Conservation (phyloP, 805 yeast species). For the Scheffersomyces amazonensis region DNA sequence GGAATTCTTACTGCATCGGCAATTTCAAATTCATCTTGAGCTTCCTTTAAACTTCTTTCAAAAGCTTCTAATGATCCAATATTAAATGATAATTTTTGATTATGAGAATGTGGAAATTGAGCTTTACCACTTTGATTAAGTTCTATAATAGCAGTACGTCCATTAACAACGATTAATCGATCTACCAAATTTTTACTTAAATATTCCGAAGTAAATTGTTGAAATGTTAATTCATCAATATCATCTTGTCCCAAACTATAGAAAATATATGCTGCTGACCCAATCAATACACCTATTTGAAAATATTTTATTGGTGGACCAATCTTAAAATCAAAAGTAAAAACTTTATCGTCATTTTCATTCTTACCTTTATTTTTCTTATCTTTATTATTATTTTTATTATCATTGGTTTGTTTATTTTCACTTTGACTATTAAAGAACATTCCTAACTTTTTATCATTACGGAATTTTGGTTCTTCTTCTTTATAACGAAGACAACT, state of each 20-base stretch:
- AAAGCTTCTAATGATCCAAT: conserved; percentile 89
- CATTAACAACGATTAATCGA: conserved; percentile 72
- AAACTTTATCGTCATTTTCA: conserved; percentile 9
- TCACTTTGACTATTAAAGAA: too few species aligned
- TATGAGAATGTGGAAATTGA: conserved; percentile 33
- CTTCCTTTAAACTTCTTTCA: conserved; percentile 72
- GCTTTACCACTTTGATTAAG: conserved; percentile 59
- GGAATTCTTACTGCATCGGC: conserved; percentile 71
- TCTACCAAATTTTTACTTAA: conserved; percentile 77
- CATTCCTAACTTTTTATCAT: too few species aligned
- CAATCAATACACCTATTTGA: conserved; percentile 29
- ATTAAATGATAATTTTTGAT: conserved; percentile 48
- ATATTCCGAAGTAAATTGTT: conserved; percentile 76
- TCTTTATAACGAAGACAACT: too few species aligned
- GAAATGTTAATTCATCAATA: conserved; percentile 71
- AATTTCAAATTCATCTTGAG: conserved; percentile 68
- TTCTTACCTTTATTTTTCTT: conserved; percentile 7
- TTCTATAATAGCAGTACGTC: conserved; percentile 68
- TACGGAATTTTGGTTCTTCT: too few species aligned
- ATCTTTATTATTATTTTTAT: conserved; percentile 6
- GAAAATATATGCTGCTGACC: conserved; percentile 22
- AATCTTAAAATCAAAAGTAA: conserved; percentile 19
- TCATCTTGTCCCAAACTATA: conserved; percentile 16
- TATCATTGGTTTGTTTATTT: too few species aligned
- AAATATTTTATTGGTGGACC: conserved; percentile 22